These are phyloP conservation scores for Lactarius psammicola DNA, from an alignment of 768 basidiomycete species.

Conservation along the genomic window DNA sequence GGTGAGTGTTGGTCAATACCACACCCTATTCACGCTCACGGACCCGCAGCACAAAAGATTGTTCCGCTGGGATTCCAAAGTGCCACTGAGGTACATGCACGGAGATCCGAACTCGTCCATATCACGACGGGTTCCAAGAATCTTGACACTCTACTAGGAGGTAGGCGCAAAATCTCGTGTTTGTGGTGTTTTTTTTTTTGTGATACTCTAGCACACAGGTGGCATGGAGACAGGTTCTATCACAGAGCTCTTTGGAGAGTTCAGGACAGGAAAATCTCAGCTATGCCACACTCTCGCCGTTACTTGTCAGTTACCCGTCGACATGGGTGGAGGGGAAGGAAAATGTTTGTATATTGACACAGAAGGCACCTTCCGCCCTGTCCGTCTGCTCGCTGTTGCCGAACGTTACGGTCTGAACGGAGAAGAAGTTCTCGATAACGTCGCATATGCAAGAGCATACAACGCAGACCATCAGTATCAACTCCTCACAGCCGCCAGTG, in stretches of 20 bases:
- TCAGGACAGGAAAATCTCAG: conserved; percentile 97
- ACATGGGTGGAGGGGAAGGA: conserved; percentile 98
- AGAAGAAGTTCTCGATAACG: conserved; percentile 97
- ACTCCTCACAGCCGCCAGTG: conserved; percentile 86
- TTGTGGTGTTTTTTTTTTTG: neutral
- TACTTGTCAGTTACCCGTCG: conserved; percentile 94
- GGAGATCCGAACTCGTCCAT: conserved; percentile 91
- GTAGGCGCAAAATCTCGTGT: conserved; percentile 41
- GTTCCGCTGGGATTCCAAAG: conserved; percentile 97
- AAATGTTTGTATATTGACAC: conserved; percentile 99
- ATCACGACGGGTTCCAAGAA: conserved; percentile 97
- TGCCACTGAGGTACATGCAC: conserved; percentile 95
- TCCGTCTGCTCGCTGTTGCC: conserved; percentile 89
- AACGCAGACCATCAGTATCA: conserved; percentile 97
- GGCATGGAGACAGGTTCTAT: conserved; percentile 99
- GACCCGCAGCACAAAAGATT: conserved; percentile 78
- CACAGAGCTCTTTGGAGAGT: conserved; percentile 98
- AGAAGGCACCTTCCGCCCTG: conserved; percentile 97
- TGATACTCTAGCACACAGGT: conserved; percentile 43
- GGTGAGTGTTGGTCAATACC: conserved; percentile 49
- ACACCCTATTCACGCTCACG: conserved; percentile 8
- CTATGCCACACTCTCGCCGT: conserved; percentile 97
- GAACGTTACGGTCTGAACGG: conserved; percentile 96
- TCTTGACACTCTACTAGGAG: conserved; percentile 91
- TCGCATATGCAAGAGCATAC: conserved; percentile 97